Base-by-base conservation (phyloP, 1,139 yeast genomes). In the Zhuliangozyma parablackwelliae region DNA sequence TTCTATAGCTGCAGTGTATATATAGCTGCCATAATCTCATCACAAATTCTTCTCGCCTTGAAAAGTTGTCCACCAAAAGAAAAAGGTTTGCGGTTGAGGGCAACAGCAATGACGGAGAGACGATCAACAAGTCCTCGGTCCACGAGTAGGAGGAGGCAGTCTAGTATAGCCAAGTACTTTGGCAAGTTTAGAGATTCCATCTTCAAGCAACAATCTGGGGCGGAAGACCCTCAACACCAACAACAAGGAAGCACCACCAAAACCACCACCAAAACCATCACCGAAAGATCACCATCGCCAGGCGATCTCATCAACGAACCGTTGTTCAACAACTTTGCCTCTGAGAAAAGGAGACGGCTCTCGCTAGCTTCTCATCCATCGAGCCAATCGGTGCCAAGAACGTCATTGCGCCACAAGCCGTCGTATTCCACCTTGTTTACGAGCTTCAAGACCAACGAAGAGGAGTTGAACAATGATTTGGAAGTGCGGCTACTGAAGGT, bases 261-360 rank as follows among this genome's bases (percentile, higher is more conserved):
- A 29, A 21, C 27, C 23, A 30, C 32, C 27, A 26, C 28, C 9
- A n/a, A 11, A 6, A 13, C 13, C 13, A 6, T 16, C 35, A 11
- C 32, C 36, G 21, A 6, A 12, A 9, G 10, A 12, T 9, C 12
- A 12, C 13, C 21, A 11, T 11, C 21, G 23, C 26, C 21, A 36
- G 24, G 9, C n/a, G 20, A 11, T 21, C 26, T 10, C 46, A 32
- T 49, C 47, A 39, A 36, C 21, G 44, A 35, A 7, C 54, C 53
- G 5, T 42, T 55, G 13, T 35, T 40, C 23, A 53, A 48, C 30
- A 46, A 59, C 45, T 57, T 58, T 30, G 39, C 57, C 6, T 59
- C 67, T 2, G 56, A 49, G 10, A 64, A 63, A 45, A 59, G 62
- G 44, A 55, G 57, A 37, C 45, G 64, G 26, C 46, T 64, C 23